A percentile compares a stretch with the other conserved stretches of the same genome.
Evolutionary conservation across 495 filamentous ascomycete species (phyloP).

Genomic region (Aspergillus baeticus): DNA sequence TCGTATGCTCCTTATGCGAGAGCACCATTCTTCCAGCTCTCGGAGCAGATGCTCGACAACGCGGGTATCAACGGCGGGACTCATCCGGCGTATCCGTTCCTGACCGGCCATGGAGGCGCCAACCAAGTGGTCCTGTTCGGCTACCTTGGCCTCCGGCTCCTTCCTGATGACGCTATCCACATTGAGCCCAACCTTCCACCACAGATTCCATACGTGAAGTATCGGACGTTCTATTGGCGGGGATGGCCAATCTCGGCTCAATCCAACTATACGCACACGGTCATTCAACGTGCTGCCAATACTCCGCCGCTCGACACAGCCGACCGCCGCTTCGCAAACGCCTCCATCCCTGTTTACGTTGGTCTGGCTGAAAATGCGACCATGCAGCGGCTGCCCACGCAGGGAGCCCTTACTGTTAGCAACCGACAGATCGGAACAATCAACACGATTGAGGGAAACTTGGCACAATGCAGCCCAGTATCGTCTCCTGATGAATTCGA

Average conservation of each 20-base stretch:
- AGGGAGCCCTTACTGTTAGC: conserved; percentile 52
- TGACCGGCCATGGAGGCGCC: conserved; percentile 65
- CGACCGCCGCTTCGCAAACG: conserved; percentile 45
- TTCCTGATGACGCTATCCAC: conserved; percentile 50
- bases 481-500: conserved; percentile 47
- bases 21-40: conserved; percentile 53
- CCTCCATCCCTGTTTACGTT: conserved; percentile 51
- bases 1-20: conserved; percentile 55
- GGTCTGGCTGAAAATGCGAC: conserved; percentile 35
- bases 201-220: conserved; percentile 58
- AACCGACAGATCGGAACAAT: conserved; percentile 53
- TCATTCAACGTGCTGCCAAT: conserved; percentile 46
- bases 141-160: conserved; percentile 58
- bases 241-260: conserved; percentile 61
- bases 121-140: conserved; percentile 62
- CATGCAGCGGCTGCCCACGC: conserved; percentile 48
- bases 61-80: conserved; percentile 63
- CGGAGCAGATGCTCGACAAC: conserved; percentile 71
- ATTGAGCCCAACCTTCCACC: conserved; percentile 60
- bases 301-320: conserved; percentile 39
- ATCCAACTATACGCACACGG: conserved; percentile 67
- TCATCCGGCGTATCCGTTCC: conserved; percentile 64
- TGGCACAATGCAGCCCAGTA: conserved; percentile 65
- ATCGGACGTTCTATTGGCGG: conserved; percentile 70
- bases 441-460: conserved; percentile 56